Percentiles rank a stretch among this genome's conserved stretches.
These are phyloP conservation scores for Zea mays DNA, from an alignment of 176 grass and related monocot genomes.

Conservation along the genomic window DNA sequence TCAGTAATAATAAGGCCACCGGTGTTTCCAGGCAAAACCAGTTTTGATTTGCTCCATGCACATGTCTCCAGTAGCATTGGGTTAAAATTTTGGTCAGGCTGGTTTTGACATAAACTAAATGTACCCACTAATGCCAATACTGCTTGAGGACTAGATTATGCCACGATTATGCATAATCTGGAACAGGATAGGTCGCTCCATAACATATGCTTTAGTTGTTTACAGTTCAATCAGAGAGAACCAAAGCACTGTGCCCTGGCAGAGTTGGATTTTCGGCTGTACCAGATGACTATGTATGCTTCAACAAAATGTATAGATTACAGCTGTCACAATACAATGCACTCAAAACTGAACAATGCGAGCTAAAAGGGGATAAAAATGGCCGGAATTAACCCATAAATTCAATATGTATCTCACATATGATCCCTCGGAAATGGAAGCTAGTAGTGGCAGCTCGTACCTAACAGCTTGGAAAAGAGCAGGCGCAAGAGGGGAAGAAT, in stretches of 20 bases:
- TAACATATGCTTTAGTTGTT: background rate
- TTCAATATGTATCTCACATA: background rate
- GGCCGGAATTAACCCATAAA: background rate
- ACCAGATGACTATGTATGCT: background rate
- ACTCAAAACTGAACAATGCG: background rate
- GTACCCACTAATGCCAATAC: background rate
- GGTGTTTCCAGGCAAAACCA: background rate
- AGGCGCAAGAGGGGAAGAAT: background rate
- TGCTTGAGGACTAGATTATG: background rate
- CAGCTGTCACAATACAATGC: background rate
- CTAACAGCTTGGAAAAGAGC: constrained; percentile 14
- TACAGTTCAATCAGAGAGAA: background rate
- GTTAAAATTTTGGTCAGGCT: background rate
- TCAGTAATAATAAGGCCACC: background rate
- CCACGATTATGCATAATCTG: background rate
- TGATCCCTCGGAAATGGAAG: background rate
- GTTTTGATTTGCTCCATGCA: background rate
- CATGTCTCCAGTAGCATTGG: background rate
- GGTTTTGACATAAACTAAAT: background rate
- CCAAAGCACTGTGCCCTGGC: background rate
- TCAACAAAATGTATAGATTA: background rate
- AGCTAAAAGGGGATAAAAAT: background rate
- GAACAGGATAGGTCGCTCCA: background rate
- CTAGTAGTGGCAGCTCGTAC: background rate
- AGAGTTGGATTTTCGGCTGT: background rate